Evolutionary conservation across 2,329 filamentous ascomycete species (phyloP), one percentile per base, ranked within the genome.

Genomic region (Pseudogymnoascus sp.): DNA sequence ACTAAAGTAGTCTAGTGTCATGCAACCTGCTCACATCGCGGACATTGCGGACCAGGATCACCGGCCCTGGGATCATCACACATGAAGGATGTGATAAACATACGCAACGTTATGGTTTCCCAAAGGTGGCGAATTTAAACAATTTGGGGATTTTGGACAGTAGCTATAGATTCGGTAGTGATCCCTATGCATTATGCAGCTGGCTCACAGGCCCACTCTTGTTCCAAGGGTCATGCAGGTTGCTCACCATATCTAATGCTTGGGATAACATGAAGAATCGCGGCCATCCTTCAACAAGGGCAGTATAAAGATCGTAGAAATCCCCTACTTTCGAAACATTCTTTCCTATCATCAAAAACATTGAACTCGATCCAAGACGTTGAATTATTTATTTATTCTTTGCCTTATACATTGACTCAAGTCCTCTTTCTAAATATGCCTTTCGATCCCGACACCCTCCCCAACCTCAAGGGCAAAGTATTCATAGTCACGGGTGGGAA

Each of bases 401-500:
- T 58, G 19, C 64, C 65, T 62, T 64, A 62, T 58, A 66, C 12
- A 60, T 64, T 62, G 30, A 66, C 61, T 60, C 38, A 45, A 55
- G 7, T 62, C 61, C 60, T 67, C 45, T 9, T 41, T 58, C 65
- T 64, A 9, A 67, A 63, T 58, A 75, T 75, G 73, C 67, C 70
- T 64, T 79, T 78, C 66, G 68, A 75, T 66, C 75, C 75, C 7
- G 72, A 76, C 35, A 71, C 69, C 60, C 74, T 80, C n/a, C 77
- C 77, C 7, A 68, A 75, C 63, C 76, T 80, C 55, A 66, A 67
- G 28, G 77, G 75, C 23, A 77, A 75, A 68, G 73, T 78, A 12
- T 79, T 72, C 62, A 71, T 79, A 55, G 76, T 79, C 64, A 80
- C 78, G 12, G 77, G 77, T 41, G 76, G 76, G 0, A 79, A 78